Percentiles rank a stretch among this genome's conserved stretches.
Conservation (phyloP, 2,329 filamentous ascomycete genomes). For the Geosmithia putterillii region DNA sequence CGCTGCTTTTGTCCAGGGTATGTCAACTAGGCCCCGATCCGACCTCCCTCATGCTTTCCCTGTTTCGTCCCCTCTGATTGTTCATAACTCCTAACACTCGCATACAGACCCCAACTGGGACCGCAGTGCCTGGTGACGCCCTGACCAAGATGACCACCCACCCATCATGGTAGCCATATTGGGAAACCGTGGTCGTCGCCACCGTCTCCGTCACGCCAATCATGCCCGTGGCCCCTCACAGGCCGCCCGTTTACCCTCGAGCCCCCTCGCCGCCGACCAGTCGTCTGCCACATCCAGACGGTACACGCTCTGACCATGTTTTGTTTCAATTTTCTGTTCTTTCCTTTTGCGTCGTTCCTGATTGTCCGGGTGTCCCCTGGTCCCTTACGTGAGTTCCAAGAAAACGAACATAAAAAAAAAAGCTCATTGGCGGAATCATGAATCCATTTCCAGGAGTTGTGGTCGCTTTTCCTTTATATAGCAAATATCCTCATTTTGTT, state of each 20-base stretch:
- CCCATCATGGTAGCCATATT: conserved; percentile 2
- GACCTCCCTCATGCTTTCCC: neutral
- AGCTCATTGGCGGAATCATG: too few relatives aligned
- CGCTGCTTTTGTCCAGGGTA: conserved; percentile 93
- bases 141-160: neutral
- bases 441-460: neutral
- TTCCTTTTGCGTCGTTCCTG: neutral
- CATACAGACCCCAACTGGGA: conserved; percentile 76
- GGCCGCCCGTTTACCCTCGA: neutral
- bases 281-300: neutral
- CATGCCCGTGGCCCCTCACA: too few relatives aligned
- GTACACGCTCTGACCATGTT: neutral
- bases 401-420: too few relatives aligned
- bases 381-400: too few relatives aligned
- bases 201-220: neutral
- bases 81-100: conserved; percentile 1
- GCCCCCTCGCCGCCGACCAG: neutral
- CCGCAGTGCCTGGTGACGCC: conserved; percentile 67
- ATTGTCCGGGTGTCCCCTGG: too few relatives aligned
- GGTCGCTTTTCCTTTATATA: neutral
- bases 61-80: neutral
- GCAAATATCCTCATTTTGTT: neutral
- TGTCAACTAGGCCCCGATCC: too few relatives aligned
- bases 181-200: neutral
- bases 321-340: neutral